phyloP scores from a whole-genome alignment of 441 rosid species.

The Pelargonium fulgidum region DNA sequence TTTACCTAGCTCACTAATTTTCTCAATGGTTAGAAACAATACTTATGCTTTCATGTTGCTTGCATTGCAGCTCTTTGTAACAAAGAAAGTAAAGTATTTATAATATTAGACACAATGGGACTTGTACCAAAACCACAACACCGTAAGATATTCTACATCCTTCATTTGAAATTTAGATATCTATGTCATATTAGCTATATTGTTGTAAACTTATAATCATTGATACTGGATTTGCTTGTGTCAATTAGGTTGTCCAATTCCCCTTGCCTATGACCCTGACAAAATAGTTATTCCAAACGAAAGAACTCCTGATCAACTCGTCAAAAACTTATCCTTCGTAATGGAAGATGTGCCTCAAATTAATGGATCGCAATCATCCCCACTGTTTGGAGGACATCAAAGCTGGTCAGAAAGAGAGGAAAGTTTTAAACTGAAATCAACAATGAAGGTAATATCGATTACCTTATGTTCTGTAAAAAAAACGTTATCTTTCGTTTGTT shows the following conservation, averaged over 20 bases:
- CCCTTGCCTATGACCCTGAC: conserved; percentile 56
- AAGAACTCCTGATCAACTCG: conserved; percentile 44
- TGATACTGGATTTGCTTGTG: conserved; percentile 18
- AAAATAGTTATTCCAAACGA: conserved; percentile 54
- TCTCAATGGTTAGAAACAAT: conserved; percentile 13
- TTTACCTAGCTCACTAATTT: conserved; percentile 3
- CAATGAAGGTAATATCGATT: conserved; percentile 55
- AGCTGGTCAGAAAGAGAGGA: conserved; percentile 82
- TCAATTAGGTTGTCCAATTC: conserved; percentile 70
- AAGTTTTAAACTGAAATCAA: conserved; percentile 60
- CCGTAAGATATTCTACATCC: conserved; percentile 46
- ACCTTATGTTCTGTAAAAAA: neutral
- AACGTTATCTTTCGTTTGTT: neutral
- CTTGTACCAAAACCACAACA: conserved; percentile 60
- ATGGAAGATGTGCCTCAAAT: conserved; percentile 42
- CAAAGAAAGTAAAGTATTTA: conserved; percentile 71
- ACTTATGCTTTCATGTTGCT: conserved; percentile 16
- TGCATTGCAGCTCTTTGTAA: conserved; percentile 85
- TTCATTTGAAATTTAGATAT: conserved; percentile 20
- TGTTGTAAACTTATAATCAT: conserved; percentile 3
- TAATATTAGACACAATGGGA: conserved; percentile 60
- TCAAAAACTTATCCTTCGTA: conserved; percentile 51
- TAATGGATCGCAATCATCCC: conserved; percentile 40
- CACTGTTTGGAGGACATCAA: conserved; percentile 78
- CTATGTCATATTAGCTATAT: conserved; percentile 1